Evolutionary conservation across 257 asterid genomes (phyloP).

Genomic region (Agastache rugosa): DNA sequence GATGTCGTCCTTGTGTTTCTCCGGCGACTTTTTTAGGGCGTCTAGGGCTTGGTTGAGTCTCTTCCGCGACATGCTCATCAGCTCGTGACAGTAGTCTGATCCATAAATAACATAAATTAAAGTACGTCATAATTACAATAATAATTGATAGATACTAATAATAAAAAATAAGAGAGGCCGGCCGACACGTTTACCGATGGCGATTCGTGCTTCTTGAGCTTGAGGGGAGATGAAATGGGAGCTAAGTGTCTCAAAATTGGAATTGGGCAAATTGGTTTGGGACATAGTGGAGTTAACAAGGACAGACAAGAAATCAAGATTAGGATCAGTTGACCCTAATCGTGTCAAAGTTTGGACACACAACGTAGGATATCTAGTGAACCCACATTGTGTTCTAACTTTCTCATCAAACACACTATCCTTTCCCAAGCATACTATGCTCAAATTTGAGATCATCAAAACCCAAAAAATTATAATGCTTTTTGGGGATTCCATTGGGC

Average conservation of each 20-base stretch:
- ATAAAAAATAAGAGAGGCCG: background rate
- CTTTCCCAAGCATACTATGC: constrained; percentile 21
- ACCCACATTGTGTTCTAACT: constrained; percentile 51
- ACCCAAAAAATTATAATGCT: constrained; percentile 32
- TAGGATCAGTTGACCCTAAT: constrained; percentile 34
- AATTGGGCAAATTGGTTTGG: constrained; percentile 48
- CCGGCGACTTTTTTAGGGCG: constrained; percentile 53
- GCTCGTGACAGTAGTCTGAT: constrained; percentile 63
- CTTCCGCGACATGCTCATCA: constrained; percentile 54
- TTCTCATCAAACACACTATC: constrained; percentile 26
- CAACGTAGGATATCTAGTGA: constrained; percentile 65
- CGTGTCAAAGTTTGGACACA: constrained; percentile 55
- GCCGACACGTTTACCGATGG: constrained; percentile 46
- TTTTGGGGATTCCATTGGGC: constrained; percentile 48
- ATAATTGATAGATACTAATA: background rate
- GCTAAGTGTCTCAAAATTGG: constrained; percentile 52
- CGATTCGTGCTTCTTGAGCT: constrained; percentile 53
- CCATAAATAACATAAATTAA: background rate
- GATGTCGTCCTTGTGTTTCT: constrained; percentile 58
- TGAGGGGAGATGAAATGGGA: constrained; percentile 54
- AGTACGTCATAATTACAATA: background rate
- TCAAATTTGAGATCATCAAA: background rate
- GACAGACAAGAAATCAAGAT: constrained; percentile 45
- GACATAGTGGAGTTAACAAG: constrained; percentile 59
- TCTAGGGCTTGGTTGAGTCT: constrained; percentile 61